A percentile compares a stretch with the other conserved stretches of the same genome.
Conservation (phyloP, 257 asterid species). For the Ocimum tenuiflorum region DNA sequence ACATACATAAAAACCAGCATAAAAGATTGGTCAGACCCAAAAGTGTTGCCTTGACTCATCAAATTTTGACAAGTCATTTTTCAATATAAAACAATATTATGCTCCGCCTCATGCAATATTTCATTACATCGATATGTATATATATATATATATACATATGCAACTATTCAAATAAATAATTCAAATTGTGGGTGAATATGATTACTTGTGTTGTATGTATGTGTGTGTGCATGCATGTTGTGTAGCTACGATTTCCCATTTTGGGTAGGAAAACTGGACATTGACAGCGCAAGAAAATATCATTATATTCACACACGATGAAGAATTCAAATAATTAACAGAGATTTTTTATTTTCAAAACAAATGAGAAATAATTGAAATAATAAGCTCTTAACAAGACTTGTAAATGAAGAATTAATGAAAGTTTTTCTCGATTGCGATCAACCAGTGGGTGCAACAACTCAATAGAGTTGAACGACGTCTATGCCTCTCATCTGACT, state of each 20-base stretch:
- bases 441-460: constrained; percentile 73
- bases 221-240: neutral
- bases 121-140: too few relatives aligned
- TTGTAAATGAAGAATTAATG: constrained; percentile 35
- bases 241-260: neutral
- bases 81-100: too few relatives aligned
- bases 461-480: constrained; percentile 42
- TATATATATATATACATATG: too few relatives aligned
- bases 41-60: too few relatives aligned
- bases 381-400: constrained; percentile 21
- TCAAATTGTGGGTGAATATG: neutral
- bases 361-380: neutral
- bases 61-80: too few relatives aligned
- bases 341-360: neutral
- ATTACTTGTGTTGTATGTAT: neutral
- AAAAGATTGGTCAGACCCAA: too few relatives aligned
- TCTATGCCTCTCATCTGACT: constrained; percentile 31
- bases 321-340: neutral
- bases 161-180: neutral
- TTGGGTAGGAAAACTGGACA: constrained; percentile 21
- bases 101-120: neutral
- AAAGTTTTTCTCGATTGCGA: constrained; percentile 27
- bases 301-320: neutral
- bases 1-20: too few relatives aligned
- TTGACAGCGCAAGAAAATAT: neutral